Evolutionary conservation across 2,329 filamentous ascomycete genomes (phyloP).

Genomic region (Ophiocordyceps australis): DNA sequence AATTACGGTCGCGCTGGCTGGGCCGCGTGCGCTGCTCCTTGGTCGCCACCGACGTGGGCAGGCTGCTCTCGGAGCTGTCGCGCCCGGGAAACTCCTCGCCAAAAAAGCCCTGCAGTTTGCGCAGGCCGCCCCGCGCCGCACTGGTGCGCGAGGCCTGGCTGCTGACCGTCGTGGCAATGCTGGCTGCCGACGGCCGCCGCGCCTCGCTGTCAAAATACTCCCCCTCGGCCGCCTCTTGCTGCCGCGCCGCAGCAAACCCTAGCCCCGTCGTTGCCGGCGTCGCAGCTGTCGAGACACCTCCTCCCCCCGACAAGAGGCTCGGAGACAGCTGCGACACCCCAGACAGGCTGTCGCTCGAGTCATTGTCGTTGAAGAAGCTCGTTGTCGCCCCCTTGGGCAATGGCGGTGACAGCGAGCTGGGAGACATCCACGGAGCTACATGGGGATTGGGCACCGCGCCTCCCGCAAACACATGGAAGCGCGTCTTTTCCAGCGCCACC

Average conservation of each 20-base stretch:
- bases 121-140: constrained; percentile 50
- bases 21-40: constrained; percentile 42
- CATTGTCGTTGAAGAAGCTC: constrained; percentile 61
- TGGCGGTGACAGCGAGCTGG: constrained; percentile 15
- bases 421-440: constrained; percentile 39
- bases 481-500: constrained; percentile 44
- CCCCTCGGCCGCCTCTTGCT: constrained; percentile 44
- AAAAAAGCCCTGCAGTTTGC: constrained; percentile 82
- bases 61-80: constrained; percentile 57
- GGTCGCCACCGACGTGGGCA: constrained; percentile 26
- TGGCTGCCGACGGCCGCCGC: constrained; percentile 73
- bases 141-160: constrained; percentile 68
- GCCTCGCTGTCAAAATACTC: constrained; percentile 46
- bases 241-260: too few relatives aligned
- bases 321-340: constrained; percentile 50
- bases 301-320: constrained; percentile 23
- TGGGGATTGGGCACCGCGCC: constrained; percentile 27
- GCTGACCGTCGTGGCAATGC: constrained; percentile 60
- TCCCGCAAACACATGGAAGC: constrained; percentile 20
- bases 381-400: constrained; percentile 22
- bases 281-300: constrained; percentile 12
- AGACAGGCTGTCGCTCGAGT: constrained; percentile 54
- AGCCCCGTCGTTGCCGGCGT: too few relatives aligned
- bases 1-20: constrained; percentile 54
- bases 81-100: constrained; percentile 68